A percentile compares a stretch with the other conserved stretches of the same genome.
phyloP scores from a whole-genome alignment of 306 rosid genomes.

The Comarum palustre region DNA sequence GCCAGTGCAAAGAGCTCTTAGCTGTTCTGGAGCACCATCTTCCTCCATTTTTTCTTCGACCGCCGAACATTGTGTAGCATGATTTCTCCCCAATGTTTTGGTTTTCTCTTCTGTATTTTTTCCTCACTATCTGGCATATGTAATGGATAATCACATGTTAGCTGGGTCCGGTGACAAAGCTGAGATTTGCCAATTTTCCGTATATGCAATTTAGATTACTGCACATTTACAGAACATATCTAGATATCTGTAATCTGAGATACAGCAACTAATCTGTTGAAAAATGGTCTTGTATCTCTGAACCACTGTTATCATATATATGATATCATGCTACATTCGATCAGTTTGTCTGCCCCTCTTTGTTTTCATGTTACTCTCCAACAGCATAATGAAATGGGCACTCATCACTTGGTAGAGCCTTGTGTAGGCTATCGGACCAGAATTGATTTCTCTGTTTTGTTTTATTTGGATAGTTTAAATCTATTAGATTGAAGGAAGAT shows the following conservation, averaged over 20 bases:
- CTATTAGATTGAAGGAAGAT: too few species aligned
- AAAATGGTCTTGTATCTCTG: not conserved
- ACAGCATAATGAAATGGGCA: too few species aligned
- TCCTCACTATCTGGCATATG: conserved; percentile 3
- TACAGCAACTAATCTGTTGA: not conserved
- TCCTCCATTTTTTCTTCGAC: conserved; percentile 58
- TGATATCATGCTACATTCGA: not conserved
- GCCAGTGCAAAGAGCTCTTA: conserved; percentile 59
- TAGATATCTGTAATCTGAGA: not conserved
- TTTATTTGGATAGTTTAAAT: too few species aligned
- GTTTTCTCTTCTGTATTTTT: conserved; percentile 2
- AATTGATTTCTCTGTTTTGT: too few species aligned
- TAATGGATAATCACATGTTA: conserved; percentile 20
- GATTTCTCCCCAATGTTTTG: not conserved
- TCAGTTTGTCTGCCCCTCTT: not conserved
- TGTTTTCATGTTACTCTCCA: not conserved
- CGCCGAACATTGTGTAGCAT: conserved; percentile 35
- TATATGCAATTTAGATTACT: conserved; percentile 13
- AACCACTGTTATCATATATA: too few species aligned
- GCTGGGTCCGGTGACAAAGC: conserved; percentile 21
- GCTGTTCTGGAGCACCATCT: conserved; percentile 77
- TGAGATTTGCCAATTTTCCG: conserved; percentile 25
- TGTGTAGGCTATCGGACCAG: too few species aligned
- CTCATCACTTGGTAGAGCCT: too few species aligned
- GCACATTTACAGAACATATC: not conserved